phyloP scores from a whole-genome alignment of 1,284 basidiomycete genomes.

The Grifola frondosa region DNA sequence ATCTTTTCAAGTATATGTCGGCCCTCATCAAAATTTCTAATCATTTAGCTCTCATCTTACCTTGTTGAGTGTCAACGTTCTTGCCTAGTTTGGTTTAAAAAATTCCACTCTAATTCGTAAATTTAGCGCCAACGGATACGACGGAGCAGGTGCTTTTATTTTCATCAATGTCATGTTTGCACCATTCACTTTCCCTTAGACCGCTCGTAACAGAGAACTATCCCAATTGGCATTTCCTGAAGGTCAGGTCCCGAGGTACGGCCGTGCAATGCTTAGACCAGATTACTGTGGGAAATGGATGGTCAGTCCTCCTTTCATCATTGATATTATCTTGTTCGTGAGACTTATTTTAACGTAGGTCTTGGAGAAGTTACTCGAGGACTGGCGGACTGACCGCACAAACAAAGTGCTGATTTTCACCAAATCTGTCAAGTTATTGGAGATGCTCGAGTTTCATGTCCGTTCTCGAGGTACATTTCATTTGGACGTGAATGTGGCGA shows the following conservation, averaged over 20 bases:
- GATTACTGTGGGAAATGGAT: constrained; percentile 84
- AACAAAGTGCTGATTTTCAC: constrained; percentile 89
- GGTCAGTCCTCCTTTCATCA: constrained; percentile 41
- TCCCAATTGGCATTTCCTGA: constrained; percentile 57
- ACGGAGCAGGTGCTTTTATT: constrained; percentile 53
- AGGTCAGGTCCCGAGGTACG: constrained; percentile 56
- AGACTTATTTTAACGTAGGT: constrained; percentile 46
- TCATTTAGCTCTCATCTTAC: constrained; percentile 79
- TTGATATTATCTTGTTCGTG: constrained; percentile 1
- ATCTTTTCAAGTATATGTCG: constrained; percentile 73
- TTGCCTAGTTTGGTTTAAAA: too few relatives aligned
- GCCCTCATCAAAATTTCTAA: constrained; percentile 84
- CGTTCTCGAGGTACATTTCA: constrained; percentile 44
- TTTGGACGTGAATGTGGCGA: background rate
- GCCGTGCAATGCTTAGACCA: constrained; percentile 56
- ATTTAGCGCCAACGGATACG: constrained; percentile 57
- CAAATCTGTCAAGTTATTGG: constrained; percentile 79
- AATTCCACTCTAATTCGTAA: background rate
- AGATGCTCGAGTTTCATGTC: constrained; percentile 76
- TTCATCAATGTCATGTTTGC: background rate
- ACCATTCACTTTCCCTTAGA: constrained; percentile 35
- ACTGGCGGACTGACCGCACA: constrained; percentile 59
- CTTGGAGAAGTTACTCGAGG: constrained; percentile 59
- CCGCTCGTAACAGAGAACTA: constrained; percentile 56
- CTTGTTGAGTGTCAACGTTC: constrained; percentile 42